Evolutionary conservation across 805 yeast genomes (phyloP).

Genomic region (Wickerhamomyces hampshirensis): DNA sequence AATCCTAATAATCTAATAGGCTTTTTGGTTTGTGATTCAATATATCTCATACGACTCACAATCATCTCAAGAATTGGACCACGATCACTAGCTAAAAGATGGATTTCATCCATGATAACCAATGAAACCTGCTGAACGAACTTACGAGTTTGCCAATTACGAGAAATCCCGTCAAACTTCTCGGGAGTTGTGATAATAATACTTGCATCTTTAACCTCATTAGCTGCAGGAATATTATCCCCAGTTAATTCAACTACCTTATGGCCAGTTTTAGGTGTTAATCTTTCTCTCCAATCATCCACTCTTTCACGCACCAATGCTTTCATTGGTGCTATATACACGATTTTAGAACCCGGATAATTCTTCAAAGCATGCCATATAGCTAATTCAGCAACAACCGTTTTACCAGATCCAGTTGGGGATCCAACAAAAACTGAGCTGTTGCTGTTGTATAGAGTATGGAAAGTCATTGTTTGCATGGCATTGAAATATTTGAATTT

Average conservation of each 20-base stretch:
- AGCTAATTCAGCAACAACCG: conserved; percentile 94
- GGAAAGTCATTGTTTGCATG: conserved; percentile 97
- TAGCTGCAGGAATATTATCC: conserved; percentile 83
- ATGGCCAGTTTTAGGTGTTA: conserved; percentile 82
- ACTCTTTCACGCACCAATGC: conserved; percentile 97
- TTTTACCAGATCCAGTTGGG: conserved; percentile 98
- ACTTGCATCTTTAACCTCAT: conserved; percentile 78
- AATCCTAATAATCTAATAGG: conserved; percentile 87
- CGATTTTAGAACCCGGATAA: conserved; percentile 82
- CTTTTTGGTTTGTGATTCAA: conserved; percentile 88
- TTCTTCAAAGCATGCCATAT: conserved; percentile 93
- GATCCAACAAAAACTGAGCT: conserved; percentile 90
- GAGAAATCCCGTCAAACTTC: conserved; percentile 95
- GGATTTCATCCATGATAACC: conserved; percentile 93
- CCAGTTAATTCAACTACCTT: conserved; percentile 88
- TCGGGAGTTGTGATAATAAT: conserved; percentile 93
- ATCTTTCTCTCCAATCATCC: conserved; percentile 74
- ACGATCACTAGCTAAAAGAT: conserved; percentile 92
- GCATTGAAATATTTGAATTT: conserved; percentile 90
- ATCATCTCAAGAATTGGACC: conserved; percentile 95
- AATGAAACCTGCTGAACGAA: conserved; percentile 79
- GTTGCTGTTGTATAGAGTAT: conserved; percentile 74
- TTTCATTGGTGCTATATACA: conserved; percentile 90
- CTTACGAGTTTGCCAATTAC: conserved; percentile 87
- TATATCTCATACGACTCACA: conserved; percentile 90